phyloP scores from a whole-genome alignment of 352 stramenopile species.

The Phytophthora hibernalis region DNA sequence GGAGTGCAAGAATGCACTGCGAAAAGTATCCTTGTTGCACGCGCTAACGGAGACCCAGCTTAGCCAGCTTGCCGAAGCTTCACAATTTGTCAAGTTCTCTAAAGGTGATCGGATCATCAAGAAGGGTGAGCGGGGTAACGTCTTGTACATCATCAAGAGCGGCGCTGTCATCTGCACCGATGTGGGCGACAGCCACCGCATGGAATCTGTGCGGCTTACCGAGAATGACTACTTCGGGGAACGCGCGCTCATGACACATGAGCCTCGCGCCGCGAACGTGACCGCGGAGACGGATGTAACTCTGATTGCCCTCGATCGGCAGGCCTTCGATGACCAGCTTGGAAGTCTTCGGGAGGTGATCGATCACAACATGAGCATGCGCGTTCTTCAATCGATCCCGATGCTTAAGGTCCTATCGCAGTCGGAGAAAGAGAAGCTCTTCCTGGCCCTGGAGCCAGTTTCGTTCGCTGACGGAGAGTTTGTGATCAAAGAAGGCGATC shows the following conservation, averaged over 20 bases:
- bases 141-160: conserved; percentile 89
- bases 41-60: conserved; percentile 68
- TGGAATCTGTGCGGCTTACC: conserved; percentile 47
- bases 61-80: conserved; percentile 62
- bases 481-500: conserved; percentile 75
- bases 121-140: conserved; percentile 82
- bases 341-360: conserved; percentile 93
- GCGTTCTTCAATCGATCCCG: conserved; percentile 76
- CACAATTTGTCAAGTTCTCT: conserved; percentile 73
- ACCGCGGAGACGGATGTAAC: conserved; percentile 76
- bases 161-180: conserved; percentile 72
- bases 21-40: conserved; percentile 63
- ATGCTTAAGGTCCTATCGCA: conserved; percentile 73
- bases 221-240: conserved; percentile 95
- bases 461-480: conserved; percentile 63
- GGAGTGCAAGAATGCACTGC: conserved; percentile 71
- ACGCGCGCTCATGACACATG: conserved; percentile 89
- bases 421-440: conserved; percentile 71
- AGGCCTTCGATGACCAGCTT: conserved; percentile 94
- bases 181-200: conserved; percentile 48
- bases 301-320: conserved; percentile 88
- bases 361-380: conserved; percentile 88
- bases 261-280: conserved; percentile 91
- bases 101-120: conserved; percentile 83
- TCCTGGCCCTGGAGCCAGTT: conserved; percentile 55